Conservation (phyloP, 345 rosid genomes). For the Eucalyptus coolabah region DNA sequence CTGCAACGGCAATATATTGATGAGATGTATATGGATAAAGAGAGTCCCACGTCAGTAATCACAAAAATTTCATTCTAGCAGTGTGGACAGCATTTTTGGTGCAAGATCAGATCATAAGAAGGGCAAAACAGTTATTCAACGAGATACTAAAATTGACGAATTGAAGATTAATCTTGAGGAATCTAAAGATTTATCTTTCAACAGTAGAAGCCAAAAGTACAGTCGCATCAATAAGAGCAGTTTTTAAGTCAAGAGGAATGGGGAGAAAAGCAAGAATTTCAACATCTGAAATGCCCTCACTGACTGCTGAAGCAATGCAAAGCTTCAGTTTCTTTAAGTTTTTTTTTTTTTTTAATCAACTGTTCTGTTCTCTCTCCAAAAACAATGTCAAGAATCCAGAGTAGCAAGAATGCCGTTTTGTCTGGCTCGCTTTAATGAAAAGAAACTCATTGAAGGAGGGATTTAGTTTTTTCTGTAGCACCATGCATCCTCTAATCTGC, state of each 20-base stretch:
- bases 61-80: background rate
- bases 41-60: background rate
- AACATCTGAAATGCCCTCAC: background rate
- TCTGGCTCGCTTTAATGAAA: background rate
- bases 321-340: background rate
- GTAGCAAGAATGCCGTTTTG: background rate
- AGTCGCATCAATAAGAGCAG: background rate
- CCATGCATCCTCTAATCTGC: background rate
- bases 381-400: background rate
- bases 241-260: background rate
- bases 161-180: background rate
- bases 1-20: constrained; percentile 14
- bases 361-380: background rate
- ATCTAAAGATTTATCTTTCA: background rate
- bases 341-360: background rate
- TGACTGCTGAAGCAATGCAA: background rate
- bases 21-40: background rate
- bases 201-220: background rate
- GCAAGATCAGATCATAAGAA: background rate
- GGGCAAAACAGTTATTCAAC: background rate
- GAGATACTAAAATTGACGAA: background rate
- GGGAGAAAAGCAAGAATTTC: background rate
- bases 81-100: background rate
- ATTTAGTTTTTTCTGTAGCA: background rate
- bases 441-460: background rate